Percentiles rank a stretch among this genome's conserved stretches.
Evolutionary conservation across 805 yeast species (phyloP).

Genomic region (Candida methanosorbosa): DNA sequence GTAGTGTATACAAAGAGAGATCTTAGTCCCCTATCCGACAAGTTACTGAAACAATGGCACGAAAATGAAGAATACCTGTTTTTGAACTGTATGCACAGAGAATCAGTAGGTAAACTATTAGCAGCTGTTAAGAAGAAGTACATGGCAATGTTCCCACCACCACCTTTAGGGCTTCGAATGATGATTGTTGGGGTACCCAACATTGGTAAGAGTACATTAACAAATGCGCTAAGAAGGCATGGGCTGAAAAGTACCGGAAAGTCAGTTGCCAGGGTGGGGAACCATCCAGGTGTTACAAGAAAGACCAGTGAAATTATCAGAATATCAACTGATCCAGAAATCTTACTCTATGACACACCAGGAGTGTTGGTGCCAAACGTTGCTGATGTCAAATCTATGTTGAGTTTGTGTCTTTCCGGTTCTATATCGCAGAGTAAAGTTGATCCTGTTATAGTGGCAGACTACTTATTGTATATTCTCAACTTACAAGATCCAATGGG

Average conservation of each 20-base stretch:
- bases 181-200: conserved; percentile 93
- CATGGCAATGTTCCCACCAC: conserved; percentile 47
- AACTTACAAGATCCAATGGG: conserved; percentile 53
- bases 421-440: conserved; percentile 61
- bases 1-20: conserved; percentile 76
- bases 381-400: conserved; percentile 57
- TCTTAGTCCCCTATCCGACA: conserved; percentile 35
- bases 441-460: conserved; percentile 83
- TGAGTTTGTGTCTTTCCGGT: conserved; percentile 65
- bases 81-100: conserved; percentile 46
- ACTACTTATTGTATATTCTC: conserved; percentile 66
- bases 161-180: conserved; percentile 75
- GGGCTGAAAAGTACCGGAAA: conserved; percentile 18
- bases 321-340: conserved; percentile 49
- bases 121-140: conserved; percentile 38
- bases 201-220: conserved; percentile 89
- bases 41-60: conserved; percentile 41
- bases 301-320: conserved; percentile 68
- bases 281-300: conserved; percentile 85
- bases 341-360: conserved; percentile 81
- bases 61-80: conserved; percentile 32
- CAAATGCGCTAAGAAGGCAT: conserved; percentile 56
- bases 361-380: conserved; percentile 83
- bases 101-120: conserved; percentile 43
- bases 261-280: conserved; percentile 80